Base-by-base conservation (phyloP, 2,329 filamentous ascomycete species). In the Penicillium sp. region DNA sequence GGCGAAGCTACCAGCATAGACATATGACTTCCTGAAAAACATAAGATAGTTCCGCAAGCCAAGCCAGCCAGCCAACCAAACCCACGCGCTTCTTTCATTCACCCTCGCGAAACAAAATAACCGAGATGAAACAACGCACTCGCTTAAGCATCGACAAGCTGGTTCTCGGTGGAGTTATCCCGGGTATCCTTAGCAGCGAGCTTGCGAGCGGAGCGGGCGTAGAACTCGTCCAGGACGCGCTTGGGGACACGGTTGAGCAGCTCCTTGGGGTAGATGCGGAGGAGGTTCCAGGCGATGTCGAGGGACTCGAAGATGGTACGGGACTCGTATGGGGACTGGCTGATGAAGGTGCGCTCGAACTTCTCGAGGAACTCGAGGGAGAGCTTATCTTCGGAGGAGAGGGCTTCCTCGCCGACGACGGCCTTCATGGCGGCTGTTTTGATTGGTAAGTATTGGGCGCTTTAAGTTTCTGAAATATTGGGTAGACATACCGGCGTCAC, bases 311-410 rank as follows among this genome's bases (percentile, higher is more conserved):
- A 93, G 72, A 99, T 96, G 62, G 84, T 88, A 69, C 95, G 89
- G 64, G 89, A 89, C 79, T 99, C 95, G 79, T 99, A 99, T 19
- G 92, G 82, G 53, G 90, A 91, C 78, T 99, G 95, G 62, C 84
- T 83, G 75, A 99, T 96, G 79, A 98, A 99, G 57, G 90, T 91
- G 63, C 90, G 89, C 81, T 99, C 95, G 73, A 99, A 99, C 80
- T 98, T 98, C 73, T 98, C 93, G 68, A 99, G 81, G 83, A 99
- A 99, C 77, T 99, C 95, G 37, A 99, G 86, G 9, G 93, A 96
- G 57, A 98, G 86, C 82, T 98, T 98, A 80, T 99, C 95, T 80
- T 99, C 95, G 53, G 90, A 85, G 27, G 92, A 96, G 72, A 99
- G 79, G 33, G 95, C 95, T 77, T 99, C 95, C 80, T 99, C 96